Evolutionary conservation across 2,329 filamentous ascomycete genomes (phyloP).

Genomic region (Monilinia aucupariae): DNA sequence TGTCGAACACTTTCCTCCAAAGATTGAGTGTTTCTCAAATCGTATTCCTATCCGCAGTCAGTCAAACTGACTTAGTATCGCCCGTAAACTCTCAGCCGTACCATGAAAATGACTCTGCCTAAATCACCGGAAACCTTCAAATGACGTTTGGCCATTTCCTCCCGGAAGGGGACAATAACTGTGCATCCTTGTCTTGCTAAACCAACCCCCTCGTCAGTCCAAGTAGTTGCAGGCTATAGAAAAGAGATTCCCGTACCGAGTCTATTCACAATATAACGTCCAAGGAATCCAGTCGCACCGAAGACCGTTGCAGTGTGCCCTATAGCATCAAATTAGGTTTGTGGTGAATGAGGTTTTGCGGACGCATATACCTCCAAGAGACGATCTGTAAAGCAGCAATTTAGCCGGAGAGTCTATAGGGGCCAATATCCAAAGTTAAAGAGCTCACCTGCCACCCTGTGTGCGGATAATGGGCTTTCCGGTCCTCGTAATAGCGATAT

Average conservation of each 20-base stretch:
- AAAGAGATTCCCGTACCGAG: conserved; percentile 53
- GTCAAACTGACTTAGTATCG: neutral
- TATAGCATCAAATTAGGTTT: conserved; percentile 37
- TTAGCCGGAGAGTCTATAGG: conserved; percentile 31
- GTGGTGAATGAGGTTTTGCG: conserved; percentile 13
- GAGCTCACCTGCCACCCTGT: conserved; percentile 77
- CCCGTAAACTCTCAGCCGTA: conserved; percentile 34
- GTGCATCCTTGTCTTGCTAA: conserved; percentile 88
- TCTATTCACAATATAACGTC: conserved; percentile 95
- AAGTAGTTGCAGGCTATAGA: neutral
- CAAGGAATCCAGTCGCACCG: conserved; percentile 91
- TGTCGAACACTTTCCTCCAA: conserved; percentile 96
- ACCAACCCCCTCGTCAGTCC: conserved; percentile 26
- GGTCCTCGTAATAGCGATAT: conserved; percentile 89
- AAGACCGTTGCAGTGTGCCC: conserved; percentile 97
- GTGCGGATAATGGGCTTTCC: conserved; percentile 90
- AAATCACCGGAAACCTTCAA: conserved; percentile 94
- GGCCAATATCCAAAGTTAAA: neutral
- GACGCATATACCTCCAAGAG: conserved; percentile 66
- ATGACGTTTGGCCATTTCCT: conserved; percentile 97
- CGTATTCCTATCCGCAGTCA: conserved; percentile 64
- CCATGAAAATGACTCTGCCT: conserved; percentile 80
- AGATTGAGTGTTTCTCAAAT: conserved; percentile 87
- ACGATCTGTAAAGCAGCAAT: conserved; percentile 52
- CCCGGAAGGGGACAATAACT: conserved; percentile 86